A percentile compares a stretch with the other conserved stretches of the same genome.
Conservation (phyloP, 2,329 filamentous ascomycete species). For the Pestalotiopsis sp. region DNA sequence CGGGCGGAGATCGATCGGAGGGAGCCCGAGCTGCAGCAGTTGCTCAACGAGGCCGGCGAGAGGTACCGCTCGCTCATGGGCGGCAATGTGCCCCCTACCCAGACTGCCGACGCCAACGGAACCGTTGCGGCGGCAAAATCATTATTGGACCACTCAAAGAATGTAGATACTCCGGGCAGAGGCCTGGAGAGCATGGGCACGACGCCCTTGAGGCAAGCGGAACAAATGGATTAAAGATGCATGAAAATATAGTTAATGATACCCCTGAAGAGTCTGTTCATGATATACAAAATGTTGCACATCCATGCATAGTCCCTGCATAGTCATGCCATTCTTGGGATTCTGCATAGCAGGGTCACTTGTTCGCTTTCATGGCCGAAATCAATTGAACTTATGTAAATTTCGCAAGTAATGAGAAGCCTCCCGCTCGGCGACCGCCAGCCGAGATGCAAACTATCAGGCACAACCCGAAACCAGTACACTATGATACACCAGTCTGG, state of each 20-base stretch:
- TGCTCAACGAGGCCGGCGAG: constrained; percentile 80
- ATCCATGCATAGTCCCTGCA: too few species aligned
- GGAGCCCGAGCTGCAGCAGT: constrained; percentile 77
- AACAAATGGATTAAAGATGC: constrained; percentile 30
- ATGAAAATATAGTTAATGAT: constrained; percentile 18
- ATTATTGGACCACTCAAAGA: constrained; percentile 26
- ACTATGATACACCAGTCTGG: constrained; percentile 16
- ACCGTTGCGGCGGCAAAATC: constrained; percentile 26
- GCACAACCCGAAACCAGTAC: constrained; percentile 11
- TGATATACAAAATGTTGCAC: not conserved
- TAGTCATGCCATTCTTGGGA: too few species aligned
- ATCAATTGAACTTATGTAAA: constrained; percentile 1
- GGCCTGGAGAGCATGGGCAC: constrained; percentile 51
- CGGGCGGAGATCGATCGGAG: constrained; percentile 65
- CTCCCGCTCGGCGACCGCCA: not conserved
- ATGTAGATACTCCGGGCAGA: constrained; percentile 25
- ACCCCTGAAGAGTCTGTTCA: constrained; percentile 15
- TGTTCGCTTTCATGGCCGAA: not conserved
- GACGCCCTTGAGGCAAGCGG: constrained; percentile 38
- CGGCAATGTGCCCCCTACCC: constrained; percentile 1
- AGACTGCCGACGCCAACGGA: constrained; percentile 1
- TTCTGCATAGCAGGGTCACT: too few species aligned
- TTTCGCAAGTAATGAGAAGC: constrained; percentile 1
- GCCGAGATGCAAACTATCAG: not conserved
- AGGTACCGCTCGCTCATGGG: constrained; percentile 46